Evolutionary conservation across 352 stramenopile species (phyloP).

Genomic region (Globisporangium nodosum): DNA sequence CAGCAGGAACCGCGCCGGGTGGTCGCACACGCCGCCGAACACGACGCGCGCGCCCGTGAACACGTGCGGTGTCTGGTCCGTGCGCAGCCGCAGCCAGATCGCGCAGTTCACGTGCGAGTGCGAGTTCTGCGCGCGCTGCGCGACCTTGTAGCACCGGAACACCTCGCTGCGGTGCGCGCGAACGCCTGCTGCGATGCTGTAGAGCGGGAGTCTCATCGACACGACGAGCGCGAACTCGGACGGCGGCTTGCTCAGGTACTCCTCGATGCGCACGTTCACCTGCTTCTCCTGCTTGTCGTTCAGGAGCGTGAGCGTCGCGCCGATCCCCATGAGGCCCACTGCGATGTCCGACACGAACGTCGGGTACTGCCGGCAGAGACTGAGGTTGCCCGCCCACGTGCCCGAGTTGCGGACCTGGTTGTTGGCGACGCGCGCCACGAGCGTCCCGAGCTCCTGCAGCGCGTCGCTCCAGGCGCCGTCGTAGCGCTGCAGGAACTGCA

Average conservation of each 20-base stretch:
- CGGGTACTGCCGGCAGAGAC: constrained; percentile 33
- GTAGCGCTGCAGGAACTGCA: constrained; percentile 79
- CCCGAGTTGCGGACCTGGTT: constrained; percentile 47
- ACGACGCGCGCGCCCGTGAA: constrained; percentile 46
- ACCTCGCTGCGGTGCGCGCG: constrained; percentile 2
- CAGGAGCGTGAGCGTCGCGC: constrained; percentile 69
- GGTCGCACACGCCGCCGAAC: constrained; percentile 69
- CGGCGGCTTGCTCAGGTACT: constrained; percentile 16
- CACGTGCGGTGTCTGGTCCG: constrained; percentile 53
- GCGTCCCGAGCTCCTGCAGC: constrained; percentile 27
- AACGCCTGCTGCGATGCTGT: constrained; percentile 16
- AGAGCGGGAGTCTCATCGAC: constrained; percentile 31
- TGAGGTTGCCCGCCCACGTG: constrained; percentile 16
- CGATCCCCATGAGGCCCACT: constrained; percentile 48
- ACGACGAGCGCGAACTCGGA: constrained; percentile 23
- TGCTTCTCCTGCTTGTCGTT: constrained; percentile 51
- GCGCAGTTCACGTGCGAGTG: constrained; percentile 57
- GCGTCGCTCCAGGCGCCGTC: constrained; percentile 56
- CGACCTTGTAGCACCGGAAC: constrained; percentile 46
- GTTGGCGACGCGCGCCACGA: constrained; percentile 45
- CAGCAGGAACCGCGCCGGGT: constrained; percentile 34
- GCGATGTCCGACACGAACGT: constrained; percentile 57
- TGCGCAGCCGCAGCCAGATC: constrained; percentile 24
- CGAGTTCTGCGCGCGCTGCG: constrained; percentile 38
- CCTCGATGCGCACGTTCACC: constrained; percentile 15